These are phyloP conservation scores for Penicillium coprophilum DNA, from an alignment of 495 filamentous ascomycete genomes.

Conservation along the genomic window DNA sequence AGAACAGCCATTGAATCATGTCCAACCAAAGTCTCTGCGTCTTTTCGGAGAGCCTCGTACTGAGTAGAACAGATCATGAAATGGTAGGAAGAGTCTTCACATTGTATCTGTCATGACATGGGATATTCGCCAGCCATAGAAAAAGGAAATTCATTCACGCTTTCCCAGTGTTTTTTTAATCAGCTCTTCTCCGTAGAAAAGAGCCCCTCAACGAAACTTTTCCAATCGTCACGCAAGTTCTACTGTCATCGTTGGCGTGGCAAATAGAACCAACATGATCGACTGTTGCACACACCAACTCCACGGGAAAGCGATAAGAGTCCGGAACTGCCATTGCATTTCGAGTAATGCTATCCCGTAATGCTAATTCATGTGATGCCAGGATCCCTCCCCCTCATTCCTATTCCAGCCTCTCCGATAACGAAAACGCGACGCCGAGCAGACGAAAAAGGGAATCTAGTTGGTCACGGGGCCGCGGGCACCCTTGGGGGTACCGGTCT, in stretches of 20 bases:
- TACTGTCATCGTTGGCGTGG: constrained; percentile 25
- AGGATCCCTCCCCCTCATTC: constrained; percentile 35
- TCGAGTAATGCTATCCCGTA: constrained; percentile 37
- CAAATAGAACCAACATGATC: constrained; percentile 34
- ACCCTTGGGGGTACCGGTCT: constrained; percentile 82
- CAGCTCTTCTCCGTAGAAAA: constrained; percentile 23
- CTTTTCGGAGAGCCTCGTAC: constrained; percentile 12
- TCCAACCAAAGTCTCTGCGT: background rate
- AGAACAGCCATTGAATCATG: constrained; percentile 2
- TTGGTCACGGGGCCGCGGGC: constrained; percentile 63
- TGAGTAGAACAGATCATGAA: constrained; percentile 32
- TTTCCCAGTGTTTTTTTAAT: constrained; percentile 38
- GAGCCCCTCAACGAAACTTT: constrained; percentile 27
- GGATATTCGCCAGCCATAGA: constrained; percentile 48
- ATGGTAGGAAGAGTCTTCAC: constrained; percentile 41
- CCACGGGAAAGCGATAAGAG: constrained; percentile 43
- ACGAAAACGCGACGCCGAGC: constrained; percentile 48
- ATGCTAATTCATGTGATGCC: constrained; percentile 49
- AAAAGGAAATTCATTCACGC: constrained; percentile 48
- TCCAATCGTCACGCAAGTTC: constrained; percentile 21
- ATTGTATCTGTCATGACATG: constrained; percentile 45
- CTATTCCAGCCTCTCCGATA: constrained; percentile 47
- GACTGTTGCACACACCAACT: constrained; percentile 41
- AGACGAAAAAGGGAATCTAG: constrained; percentile 39
- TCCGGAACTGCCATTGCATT: constrained; percentile 43